These are phyloP conservation scores for Cylindrotheca closterium DNA, from an alignment of 108 stramenopile genomes.

Conservation along the genomic window DNA sequence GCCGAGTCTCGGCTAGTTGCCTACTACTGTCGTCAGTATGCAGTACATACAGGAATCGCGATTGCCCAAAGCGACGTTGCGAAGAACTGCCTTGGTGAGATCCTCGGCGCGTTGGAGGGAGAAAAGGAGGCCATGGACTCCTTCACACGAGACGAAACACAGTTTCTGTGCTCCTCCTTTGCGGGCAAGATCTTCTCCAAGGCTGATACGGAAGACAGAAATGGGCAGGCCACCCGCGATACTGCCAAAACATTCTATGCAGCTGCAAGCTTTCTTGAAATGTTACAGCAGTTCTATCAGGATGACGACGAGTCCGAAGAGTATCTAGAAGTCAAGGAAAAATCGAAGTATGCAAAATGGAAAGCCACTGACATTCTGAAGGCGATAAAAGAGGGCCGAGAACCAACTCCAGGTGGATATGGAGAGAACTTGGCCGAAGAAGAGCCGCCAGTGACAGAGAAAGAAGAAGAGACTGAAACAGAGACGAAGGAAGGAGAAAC, in stretches of 20 bases:
- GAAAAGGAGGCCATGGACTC: conserved; percentile 72
- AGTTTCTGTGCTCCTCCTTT: conserved; percentile 71
- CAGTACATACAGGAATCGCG: conserved; percentile 72
- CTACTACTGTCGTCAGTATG: conserved; percentile 91
- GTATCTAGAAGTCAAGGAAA: conserved; percentile 54
- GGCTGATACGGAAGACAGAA: conserved; percentile 85
- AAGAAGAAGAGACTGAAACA: conserved; percentile 14
- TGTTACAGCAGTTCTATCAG: conserved; percentile 82
- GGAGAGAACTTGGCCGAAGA: conserved; percentile 29
- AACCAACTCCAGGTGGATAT: conserved; percentile 79
- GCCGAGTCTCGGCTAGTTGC: conserved; percentile 86
- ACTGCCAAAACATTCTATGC: conserved; percentile 93
- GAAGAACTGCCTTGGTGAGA: conserved; percentile 54
- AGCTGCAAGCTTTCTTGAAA: conserved; percentile 87
- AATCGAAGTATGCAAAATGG: conserved; percentile 85
- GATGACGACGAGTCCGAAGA: conserved; percentile 46
- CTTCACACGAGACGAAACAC: conserved; percentile 72
- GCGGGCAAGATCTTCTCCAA: conserved; percentile 82
- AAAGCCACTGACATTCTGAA: conserved; percentile 94
- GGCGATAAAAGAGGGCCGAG: conserved; percentile 87
- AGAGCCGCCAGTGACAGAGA: too few species aligned
- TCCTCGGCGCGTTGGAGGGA: conserved; percentile 61
- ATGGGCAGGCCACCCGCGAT: conserved; percentile 64
- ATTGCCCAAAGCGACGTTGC: conserved; percentile 35
- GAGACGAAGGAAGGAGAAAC: not conserved